Base-by-base conservation (phyloP, 495 filamentous ascomycete species). In the Neurospora sp. region DNA sequence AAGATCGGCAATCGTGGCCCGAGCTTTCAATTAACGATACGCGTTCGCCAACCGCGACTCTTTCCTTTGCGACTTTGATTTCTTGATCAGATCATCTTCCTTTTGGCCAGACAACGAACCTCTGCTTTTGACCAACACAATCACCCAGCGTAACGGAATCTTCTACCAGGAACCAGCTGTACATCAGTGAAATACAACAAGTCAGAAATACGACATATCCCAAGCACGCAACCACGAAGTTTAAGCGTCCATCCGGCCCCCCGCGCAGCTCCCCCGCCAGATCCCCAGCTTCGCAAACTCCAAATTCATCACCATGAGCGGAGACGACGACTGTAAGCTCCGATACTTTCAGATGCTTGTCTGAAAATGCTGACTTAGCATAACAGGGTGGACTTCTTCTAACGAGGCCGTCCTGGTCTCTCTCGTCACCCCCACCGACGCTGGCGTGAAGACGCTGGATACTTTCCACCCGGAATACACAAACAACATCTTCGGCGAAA, bases 401-500 rank as follows among this genome's bases (percentile, higher is more conserved):
- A 95, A 91, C 76, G 88, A 94, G 80, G 91, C 91, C 75, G 75
- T 95, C 38, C 81, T 87, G 37, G 85, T 96, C 74, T 91, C 91
- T 11, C 81, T 96, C 61, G 85, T 94, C 48, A 85, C 86, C 73
- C 87, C 91, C 1, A 81, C 83, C 14, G 79, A 85, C 8, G 78
- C 84, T 42, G 86, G 85, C 72, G 83, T 88, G 22, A 88, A 88
- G 76, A 88, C 86, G 5, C 76, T 91, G 39, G 84, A 86, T 22
- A 86, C 85, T 71, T 98, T 98, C 82, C 86, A 92, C 72, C 96
- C 96, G 2, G 87, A 87, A 76, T 96, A 95, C 80, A 97, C 94
- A 22, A 97, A 97, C 80, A 83, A 91, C 0, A 92, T 99, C 71
- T 98, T 98, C 77, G 95, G 94, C 77, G 91, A 98, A 18, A 90